Conservation (phyloP, 257 asterid genomes). For the Lycium barbarum region DNA sequence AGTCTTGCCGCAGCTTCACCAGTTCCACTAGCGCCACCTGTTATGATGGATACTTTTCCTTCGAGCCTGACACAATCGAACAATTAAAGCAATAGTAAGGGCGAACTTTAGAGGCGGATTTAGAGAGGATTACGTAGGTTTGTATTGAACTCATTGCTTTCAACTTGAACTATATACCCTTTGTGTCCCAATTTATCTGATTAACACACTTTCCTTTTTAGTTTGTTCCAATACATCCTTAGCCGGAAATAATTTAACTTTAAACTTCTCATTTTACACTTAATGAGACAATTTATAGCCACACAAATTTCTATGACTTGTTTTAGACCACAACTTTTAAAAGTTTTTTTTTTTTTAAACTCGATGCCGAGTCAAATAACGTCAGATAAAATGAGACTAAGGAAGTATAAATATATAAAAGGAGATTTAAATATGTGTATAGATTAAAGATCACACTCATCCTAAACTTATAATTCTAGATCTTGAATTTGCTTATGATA, state of each 20-base stretch:
- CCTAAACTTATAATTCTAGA: no score
- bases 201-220: not conserved
- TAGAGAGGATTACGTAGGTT: no score
- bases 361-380: no score
- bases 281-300: no score
- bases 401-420: not conserved
- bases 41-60: slow-evolving; percentile 41
- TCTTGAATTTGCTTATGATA: no score
- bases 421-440: not conserved
- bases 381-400: no score
- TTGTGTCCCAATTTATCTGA: not conserved
- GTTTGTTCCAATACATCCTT: not conserved
- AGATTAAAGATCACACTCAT: no score
- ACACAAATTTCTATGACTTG: no score
- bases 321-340: no score
- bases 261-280: not conserved
- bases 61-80: slow-evolving; percentile 27
- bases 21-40: slow-evolving; percentile 43
- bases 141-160: not conserved
- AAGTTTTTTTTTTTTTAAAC: no score
- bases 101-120: no score
- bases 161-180: not conserved
- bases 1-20: slow-evolving; percentile 32
- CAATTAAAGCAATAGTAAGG: not conserved
- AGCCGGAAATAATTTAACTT: no score